phyloP scores from a whole-genome alignment of 257 asterid genomes.

The Lycium barbarum region DNA sequence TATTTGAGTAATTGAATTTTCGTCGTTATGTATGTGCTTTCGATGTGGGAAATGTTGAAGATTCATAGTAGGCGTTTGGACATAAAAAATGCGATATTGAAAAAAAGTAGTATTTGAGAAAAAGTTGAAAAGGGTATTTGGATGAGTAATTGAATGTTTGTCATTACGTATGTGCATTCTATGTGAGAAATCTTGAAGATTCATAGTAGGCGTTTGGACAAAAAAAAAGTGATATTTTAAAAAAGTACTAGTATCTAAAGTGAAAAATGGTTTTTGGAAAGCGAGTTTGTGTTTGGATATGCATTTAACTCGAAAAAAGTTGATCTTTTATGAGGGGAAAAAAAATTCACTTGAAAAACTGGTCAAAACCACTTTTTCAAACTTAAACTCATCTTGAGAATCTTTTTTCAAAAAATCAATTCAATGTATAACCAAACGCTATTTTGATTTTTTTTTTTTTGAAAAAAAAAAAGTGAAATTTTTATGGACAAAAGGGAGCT shows the following conservation, averaged over 20 bases:
- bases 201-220: neutral
- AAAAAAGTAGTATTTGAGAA: too few species aligned
- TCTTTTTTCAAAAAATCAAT: neutral
- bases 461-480: neutral
- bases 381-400: neutral
- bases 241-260: neutral
- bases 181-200: neutral
- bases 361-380: neutral
- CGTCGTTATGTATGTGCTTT: slow-evolving; percentile 22
- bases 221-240: neutral
- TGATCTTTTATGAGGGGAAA: neutral
- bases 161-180: neutral
- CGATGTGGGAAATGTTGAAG: neutral
- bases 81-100: neutral
- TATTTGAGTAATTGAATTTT: slow-evolving; percentile 24
- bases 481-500: neutral
- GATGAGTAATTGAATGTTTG: slow-evolving; percentile 29
- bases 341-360: too few species aligned
- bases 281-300: neutral
- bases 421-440: neutral
- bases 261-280: neutral
- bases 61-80: neutral
- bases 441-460: neutral
- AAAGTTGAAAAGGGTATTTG: neutral
- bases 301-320: neutral